These are phyloP conservation scores for Candida buenavistaensis DNA, from an alignment of 1,139 yeast genomes.

Conservation along the genomic window DNA sequence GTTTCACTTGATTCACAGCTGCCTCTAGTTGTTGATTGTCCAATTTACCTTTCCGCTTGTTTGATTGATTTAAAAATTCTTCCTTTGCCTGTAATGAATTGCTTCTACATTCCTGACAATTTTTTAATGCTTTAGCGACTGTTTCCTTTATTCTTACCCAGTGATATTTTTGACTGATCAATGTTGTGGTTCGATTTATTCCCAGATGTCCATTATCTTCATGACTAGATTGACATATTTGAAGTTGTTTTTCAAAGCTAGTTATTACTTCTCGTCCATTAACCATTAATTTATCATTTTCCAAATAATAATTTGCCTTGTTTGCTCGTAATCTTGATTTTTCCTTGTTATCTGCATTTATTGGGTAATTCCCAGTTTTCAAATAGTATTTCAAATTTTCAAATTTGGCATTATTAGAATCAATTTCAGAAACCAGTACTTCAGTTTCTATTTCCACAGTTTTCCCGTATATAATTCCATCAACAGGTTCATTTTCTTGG, in stretches of 20 bases:
- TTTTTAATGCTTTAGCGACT: slow-evolving; percentile 74
- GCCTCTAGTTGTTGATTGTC: slow-evolving; percentile 8
- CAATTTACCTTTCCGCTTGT: slow-evolving; percentile 3
- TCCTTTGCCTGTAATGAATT: slow-evolving; percentile 5
- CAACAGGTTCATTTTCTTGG: slow-evolving; percentile 69
- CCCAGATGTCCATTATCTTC: slow-evolving; percentile 69
- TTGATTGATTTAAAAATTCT: slow-evolving; percentile 5
- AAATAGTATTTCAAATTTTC: slow-evolving; percentile 78
- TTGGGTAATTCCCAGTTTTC: slow-evolving; percentile 85
- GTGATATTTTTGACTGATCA: slow-evolving; percentile 76
- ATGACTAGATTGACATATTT: slow-evolving; percentile 74
- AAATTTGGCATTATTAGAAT: slow-evolving; percentile 60
- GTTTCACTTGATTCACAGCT: slow-evolving; percentile 9
- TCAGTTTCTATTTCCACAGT: slow-evolving; percentile 52
- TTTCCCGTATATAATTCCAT: slow-evolving; percentile 70
- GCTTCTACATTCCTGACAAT: slow-evolving; percentile 72
- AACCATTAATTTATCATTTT: slow-evolving; percentile 71
- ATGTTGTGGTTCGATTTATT: slow-evolving; percentile 83
- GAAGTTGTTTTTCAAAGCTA: slow-evolving; percentile 71
- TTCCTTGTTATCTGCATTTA: slow-evolving; percentile 76
- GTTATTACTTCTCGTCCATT: slow-evolving; percentile 82
- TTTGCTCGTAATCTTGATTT: slow-evolving; percentile 81
- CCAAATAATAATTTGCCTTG: slow-evolving; percentile 73
- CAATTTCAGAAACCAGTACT: slow-evolving; percentile 68
- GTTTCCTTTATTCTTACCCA: slow-evolving; percentile 93